Conservation (phyloP, 805 yeast genomes). For the Hyphopichia homilentoma region DNA sequence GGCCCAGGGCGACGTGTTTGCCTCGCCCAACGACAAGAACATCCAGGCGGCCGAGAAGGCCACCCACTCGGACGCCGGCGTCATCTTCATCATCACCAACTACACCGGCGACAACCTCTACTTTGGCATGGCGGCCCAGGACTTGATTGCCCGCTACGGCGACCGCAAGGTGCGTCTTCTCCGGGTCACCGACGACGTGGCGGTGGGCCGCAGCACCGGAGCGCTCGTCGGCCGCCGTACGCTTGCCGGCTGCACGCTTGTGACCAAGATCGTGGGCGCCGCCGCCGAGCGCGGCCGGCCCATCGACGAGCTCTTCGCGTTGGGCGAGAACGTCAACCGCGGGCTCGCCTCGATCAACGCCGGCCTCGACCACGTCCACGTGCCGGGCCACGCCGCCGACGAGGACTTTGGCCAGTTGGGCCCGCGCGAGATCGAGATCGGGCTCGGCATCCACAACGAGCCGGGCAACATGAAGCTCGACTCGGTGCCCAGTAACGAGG, state of each 20-base stretch:
- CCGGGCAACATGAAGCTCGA: slow-evolving; percentile 31
- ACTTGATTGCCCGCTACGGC: slow-evolving; percentile 26
- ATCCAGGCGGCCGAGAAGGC: slow-evolving; percentile 35
- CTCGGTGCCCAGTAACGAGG: slow-evolving; percentile 28
- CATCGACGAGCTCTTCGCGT: slow-evolving; percentile 20
- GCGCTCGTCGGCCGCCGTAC: slow-evolving; percentile 36
- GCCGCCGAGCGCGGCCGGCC: slow-evolving; percentile 20
- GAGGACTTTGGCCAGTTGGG: slow-evolving; percentile 21
- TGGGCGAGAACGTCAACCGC: slow-evolving; percentile 23
- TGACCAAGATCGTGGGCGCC: slow-evolving; percentile 30
- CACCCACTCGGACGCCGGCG: slow-evolving; percentile 30
- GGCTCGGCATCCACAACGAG: slow-evolving; percentile 39
- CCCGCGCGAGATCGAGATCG: slow-evolving; percentile 27
- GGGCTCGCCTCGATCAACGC: slow-evolving; percentile 32
- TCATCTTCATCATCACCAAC: slow-evolving; percentile 31
- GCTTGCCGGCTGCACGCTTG: slow-evolving; percentile 27
- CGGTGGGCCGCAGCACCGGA: slow-evolving; percentile 25
- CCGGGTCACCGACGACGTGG: slow-evolving; percentile 33
- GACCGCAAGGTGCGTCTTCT: slow-evolving; percentile 24
- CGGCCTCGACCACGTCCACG: slow-evolving; percentile 35
- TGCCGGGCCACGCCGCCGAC: slow-evolving; percentile 27
- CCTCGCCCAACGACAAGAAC: slow-evolving; percentile 37
- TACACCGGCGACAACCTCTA: slow-evolving; percentile 38
- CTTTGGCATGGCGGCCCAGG: slow-evolving; percentile 39
- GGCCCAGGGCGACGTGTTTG: slow-evolving; percentile 41